Base-by-base conservation (phyloP, 2,329 filamentous ascomycete species). In the Uncinocarpus reesii region DNA sequence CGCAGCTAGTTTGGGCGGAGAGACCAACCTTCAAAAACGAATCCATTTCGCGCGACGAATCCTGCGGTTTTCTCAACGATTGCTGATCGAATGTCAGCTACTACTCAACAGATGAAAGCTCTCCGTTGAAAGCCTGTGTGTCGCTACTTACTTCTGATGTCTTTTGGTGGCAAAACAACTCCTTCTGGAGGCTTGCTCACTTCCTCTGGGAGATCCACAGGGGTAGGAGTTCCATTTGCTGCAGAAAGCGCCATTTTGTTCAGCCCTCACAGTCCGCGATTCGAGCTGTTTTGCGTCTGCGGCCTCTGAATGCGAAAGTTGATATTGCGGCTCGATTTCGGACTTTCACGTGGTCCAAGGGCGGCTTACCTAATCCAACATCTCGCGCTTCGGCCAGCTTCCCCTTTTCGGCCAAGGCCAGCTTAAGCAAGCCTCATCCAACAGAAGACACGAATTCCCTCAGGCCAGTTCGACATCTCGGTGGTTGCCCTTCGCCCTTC, bases 31-130 rank as follows among this genome's bases (percentile, higher is more conserved):
- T 93, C 85, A 61, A 93, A 88, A 6, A 79, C 64, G 10, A 69
- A 60, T 29, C 78, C 78, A 59, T 79, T 79, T 57, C 80, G 76
- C 51, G 82, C 81, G 50, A 95, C 86, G 64, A 93, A 96, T 40
- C 88, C 88, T 46, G 92, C 90, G 10, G 90, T 95, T 71, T 94
- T 96, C 67, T 95, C 89, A 61, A 98, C 81, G 56, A 90, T 78
- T 16, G 74, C 74, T 74, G 64, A 51, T 52, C 40, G 49, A 18
- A 43, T 18, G 50, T 68, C 51, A 67, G 61, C 48, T 8, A 34
- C 34, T 23, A n/a, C 29, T 47, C 36, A 35, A 35, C 37, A 13
- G 28, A 31, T 15, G 15, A 45, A 31, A 13, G 7, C 20, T 31
- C 11, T 21, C 24, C 13, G 26, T 20, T 13, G 28, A 29, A 21